Percentiles rank a stretch among this genome's conserved stretches.
phyloP scores from a whole-genome alignment of 306 rosid genomes.

The Prosopis cineraria region DNA sequence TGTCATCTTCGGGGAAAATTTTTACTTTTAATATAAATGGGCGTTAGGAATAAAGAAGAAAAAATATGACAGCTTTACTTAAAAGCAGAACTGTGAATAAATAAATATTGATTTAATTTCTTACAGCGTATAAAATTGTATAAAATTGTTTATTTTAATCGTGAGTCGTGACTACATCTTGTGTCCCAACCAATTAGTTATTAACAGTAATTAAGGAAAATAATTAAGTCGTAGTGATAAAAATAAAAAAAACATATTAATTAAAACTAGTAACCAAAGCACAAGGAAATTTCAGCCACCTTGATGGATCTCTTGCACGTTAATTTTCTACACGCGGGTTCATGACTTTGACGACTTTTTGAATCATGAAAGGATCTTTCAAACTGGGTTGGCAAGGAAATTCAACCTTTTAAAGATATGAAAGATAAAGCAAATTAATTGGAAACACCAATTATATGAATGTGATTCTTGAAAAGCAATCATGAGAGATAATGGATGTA shows the following conservation, averaged over 20 bases:
- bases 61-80: neutral
- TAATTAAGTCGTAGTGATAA: too few relatives aligned
- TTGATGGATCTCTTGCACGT: neutral
- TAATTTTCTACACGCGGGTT: constrained; percentile 31
- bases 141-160: neutral
- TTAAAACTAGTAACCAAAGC: neutral
- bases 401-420: constrained; percentile 34
- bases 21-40: neutral
- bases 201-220: too few relatives aligned
- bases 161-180: too few relatives aligned
- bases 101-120: neutral
- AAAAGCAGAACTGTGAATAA: neutral
- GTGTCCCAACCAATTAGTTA: too few relatives aligned
- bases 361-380: constrained; percentile 56
- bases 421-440: neutral
- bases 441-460: constrained; percentile 20
- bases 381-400: constrained; percentile 53
- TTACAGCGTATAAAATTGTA: neutral
- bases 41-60: neutral
- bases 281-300: neutral
- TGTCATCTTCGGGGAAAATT: neutral
- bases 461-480: constrained; percentile 31
- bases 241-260: too few relatives aligned
- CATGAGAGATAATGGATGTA: constrained; percentile 8
- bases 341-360: constrained; percentile 39